These are phyloP conservation scores for Aphanomyces stellatus DNA, from an alignment of 352 stramenopile species.

Conservation along the genomic window DNA sequence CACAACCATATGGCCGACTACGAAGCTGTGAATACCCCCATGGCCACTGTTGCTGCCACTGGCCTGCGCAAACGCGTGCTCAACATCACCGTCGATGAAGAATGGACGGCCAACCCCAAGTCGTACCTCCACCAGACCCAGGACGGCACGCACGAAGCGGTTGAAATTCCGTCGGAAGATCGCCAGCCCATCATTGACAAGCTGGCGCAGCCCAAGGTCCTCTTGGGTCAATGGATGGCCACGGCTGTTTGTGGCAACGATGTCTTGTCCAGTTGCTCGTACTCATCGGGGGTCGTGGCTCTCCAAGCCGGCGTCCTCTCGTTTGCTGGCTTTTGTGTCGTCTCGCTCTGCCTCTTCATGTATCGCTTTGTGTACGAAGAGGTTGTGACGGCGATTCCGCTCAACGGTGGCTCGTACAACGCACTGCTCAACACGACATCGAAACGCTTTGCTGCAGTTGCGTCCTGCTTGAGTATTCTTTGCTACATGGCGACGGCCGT, in stretches of 20 bases:
- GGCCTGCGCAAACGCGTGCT: background rate
- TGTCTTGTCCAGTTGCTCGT: conserved; percentile 81
- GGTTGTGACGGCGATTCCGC: conserved; percentile 81
- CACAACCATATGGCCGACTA: background rate
- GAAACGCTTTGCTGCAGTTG: conserved; percentile 80
- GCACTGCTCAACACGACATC: conserved; percentile 90
- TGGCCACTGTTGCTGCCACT: background rate
- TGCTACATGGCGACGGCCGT: conserved; percentile 86
- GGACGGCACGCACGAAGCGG: background rate
- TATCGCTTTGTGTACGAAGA: conserved; percentile 87
- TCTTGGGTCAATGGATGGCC: conserved; percentile 67
- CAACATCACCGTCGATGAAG: background rate
- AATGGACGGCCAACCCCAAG: background rate
- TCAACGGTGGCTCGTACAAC: conserved; percentile 90
- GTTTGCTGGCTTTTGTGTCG: conserved; percentile 67
- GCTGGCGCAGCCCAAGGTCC: conserved; percentile 20
- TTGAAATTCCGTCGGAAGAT: conserved; percentile 19
- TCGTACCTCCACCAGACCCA: background rate
- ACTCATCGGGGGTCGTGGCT: conserved; percentile 58
- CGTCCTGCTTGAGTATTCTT: conserved; percentile 84
- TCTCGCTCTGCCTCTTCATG: conserved; percentile 56
- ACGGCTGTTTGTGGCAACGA: conserved; percentile 90
- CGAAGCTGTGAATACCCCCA: background rate
- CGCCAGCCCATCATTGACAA: conserved; percentile 19
- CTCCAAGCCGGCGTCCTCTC: conserved; percentile 71